phyloP scores from a whole-genome alignment of 352 stramenopile species.

The Pythium insidiosum region DNA sequence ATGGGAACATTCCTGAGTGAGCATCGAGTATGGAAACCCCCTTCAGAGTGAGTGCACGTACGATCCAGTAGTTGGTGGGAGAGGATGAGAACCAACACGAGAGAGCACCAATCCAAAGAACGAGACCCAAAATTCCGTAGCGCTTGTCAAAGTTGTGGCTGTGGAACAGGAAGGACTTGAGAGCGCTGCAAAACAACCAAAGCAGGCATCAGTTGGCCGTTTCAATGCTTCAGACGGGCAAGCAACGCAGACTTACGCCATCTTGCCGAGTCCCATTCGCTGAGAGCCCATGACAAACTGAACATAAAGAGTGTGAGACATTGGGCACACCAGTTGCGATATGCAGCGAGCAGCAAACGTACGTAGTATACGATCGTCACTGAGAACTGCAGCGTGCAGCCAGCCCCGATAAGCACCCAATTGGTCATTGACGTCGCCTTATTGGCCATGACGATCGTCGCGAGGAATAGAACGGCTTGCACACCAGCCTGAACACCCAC shows the following conservation, averaged over 20 bases:
- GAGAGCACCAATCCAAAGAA: slow-evolving; percentile 21
- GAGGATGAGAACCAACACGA: slow-evolving; percentile 25
- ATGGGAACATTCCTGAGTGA: not conserved
- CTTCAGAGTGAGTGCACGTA: slow-evolving; percentile 2
- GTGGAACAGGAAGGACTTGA: slow-evolving; percentile 18
- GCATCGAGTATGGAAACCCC: not conserved
- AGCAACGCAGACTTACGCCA: slow-evolving; percentile 8
- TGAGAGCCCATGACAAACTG: slow-evolving; percentile 19
- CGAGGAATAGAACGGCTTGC: slow-evolving; percentile 22
- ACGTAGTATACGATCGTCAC: slow-evolving; percentile 26
- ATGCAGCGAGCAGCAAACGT: too few species aligned
- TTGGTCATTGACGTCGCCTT: slow-evolving; percentile 27
- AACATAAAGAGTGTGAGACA: not conserved
- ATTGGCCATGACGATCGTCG: slow-evolving; percentile 24
- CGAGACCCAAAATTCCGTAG: slow-evolving; percentile 17
- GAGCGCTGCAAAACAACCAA: slow-evolving; percentile 7
- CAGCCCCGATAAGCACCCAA: slow-evolving; percentile 21
- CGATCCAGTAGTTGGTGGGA: slow-evolving; percentile 25
- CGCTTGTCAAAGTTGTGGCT: slow-evolving; percentile 32
- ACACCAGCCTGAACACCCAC: slow-evolving; percentile 16
- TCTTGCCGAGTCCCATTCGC: slow-evolving; percentile 14
- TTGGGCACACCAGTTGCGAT: too few species aligned
- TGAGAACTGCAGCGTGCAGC: slow-evolving; percentile 22
- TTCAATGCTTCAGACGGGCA: too few species aligned
- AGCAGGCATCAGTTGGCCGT: too few species aligned